Conservation (phyloP, 1,284 basidiomycete genomes). For the Boletus coffeatus region DNA sequence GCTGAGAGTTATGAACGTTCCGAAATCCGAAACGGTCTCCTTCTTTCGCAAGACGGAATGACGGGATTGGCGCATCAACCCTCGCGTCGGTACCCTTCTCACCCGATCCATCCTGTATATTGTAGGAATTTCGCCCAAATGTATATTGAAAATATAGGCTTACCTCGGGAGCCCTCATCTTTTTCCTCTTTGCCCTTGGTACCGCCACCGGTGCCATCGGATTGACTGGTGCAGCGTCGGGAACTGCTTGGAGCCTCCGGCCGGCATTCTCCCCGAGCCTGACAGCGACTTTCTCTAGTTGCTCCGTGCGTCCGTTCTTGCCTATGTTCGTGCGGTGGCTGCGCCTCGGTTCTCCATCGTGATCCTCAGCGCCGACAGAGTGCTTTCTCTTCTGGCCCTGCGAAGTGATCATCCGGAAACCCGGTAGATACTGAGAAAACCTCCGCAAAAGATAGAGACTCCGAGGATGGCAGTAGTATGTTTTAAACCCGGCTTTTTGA, state of each 20-base stretch:
- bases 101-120: background rate
- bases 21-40: background rate
- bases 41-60: background rate
- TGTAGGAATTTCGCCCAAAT: background rate
- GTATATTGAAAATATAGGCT: background rate
- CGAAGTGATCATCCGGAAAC: background rate
- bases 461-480: too few relatives aligned
- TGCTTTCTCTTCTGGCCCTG: background rate
- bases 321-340: background rate
- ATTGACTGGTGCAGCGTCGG: background rate
- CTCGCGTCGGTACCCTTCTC: background rate
- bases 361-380: background rate
- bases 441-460: too few relatives aligned
- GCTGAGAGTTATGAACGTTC: background rate
- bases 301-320: too few relatives aligned
- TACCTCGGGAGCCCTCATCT: background rate
- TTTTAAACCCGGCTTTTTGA: too few relatives aligned
- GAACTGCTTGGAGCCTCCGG: background rate
- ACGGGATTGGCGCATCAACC: background rate
- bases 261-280: background rate
- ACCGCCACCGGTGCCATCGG: background rate
- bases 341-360: background rate
- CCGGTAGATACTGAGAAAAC: too few relatives aligned
- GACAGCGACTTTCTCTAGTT: too few relatives aligned
- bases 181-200: background rate